Percentiles rank a stretch among this genome's conserved stretches.
Evolutionary conservation across 2,329 filamentous ascomycete genomes (phyloP).

Genomic region (Colletotrichum orchidophilum): DNA sequence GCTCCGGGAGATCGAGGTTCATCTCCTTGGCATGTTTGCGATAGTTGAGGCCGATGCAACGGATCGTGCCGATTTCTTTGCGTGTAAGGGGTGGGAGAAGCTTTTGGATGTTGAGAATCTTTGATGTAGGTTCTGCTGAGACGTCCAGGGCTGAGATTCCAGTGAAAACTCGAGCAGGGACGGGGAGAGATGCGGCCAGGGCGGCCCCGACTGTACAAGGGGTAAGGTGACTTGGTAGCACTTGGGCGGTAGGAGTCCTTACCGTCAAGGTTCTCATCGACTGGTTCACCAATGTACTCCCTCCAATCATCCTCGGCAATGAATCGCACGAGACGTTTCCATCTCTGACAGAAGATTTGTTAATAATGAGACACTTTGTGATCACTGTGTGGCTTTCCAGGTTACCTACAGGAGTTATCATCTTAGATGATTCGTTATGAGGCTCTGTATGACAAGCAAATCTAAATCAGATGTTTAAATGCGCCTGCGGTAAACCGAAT

Average conservation of each 20-base stretch:
- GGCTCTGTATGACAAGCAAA: not conserved
- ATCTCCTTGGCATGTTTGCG: conserved; percentile 45
- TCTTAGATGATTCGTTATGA: not conserved
- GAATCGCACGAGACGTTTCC: conserved; percentile 39
- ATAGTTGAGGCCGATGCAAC: conserved; percentile 60
- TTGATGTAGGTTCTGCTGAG: conserved; percentile 37
- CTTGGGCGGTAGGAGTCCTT: not conserved
- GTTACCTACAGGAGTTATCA: conserved; percentile 22
- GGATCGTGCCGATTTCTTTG: conserved; percentile 62
- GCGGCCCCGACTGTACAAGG: conserved; percentile 34
- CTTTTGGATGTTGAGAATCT: conserved; percentile 41
- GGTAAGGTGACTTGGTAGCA: not conserved
- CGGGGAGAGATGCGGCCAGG: conserved; percentile 30
- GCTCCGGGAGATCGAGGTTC: conserved; percentile 33
- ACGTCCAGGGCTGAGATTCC: conserved; percentile 39
- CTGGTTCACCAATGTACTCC: conserved; percentile 39
- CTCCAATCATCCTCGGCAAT: conserved; percentile 37
- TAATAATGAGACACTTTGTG: not conserved
- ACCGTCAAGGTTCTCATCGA: conserved; percentile 37
- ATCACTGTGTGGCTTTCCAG: too few species aligned
- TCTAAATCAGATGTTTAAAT: not conserved
- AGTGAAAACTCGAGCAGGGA: conserved; percentile 36
- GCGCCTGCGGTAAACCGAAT: not conserved
- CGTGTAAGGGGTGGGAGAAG: conserved; percentile 50
- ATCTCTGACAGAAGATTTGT: conserved; percentile 24